Base-by-base conservation (phyloP, 805 yeast species). In the Schizosaccharomyces cryophilus region DNA sequence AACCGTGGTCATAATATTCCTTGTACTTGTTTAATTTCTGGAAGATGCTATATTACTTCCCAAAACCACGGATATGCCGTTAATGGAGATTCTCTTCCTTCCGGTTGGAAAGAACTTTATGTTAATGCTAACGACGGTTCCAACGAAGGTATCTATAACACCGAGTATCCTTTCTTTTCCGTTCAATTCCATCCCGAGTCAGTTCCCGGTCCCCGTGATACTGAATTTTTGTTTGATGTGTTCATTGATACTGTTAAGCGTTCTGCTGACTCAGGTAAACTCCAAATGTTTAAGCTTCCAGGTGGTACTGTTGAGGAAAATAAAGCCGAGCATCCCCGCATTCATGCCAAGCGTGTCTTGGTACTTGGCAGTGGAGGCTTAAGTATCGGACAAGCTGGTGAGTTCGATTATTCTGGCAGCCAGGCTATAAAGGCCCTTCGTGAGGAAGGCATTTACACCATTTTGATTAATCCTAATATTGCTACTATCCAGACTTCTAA, bases 161-260 rank as follows among this genome's bases (percentile, higher is more conserved):
- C 83, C 54, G 77, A 81, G 65, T 78, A 84, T 72, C 98, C 99
- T 48, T 84, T 78, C 71, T 93, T 93, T 78, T 93, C 98, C 17
- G 97, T 93, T 59, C 99, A 93, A 77, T 90, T 93, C 79, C 99
- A 93, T 72, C 99, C 99, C 30, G 99, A 93, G 77, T 87, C 96
- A 29, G 87, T 95, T 60, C 97, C 98, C 59, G 99, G 99, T 72
- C 99, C 99, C 72, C 82, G 95, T 72, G 99, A 93, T 72, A 93
- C 98, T 61, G 98, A 93, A 75, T 93, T 89, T 73, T 77, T 93
- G 72, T 93, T 93, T 68, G 98, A 93, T 69, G 88, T 86, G 40
- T 93, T 93, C 74, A 84, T 93, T 69, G 73, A 86, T 66, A 72
- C 96, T 60, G 95, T 93, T 60, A 71, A 78, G 61, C 74, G 86